Conservation (phyloP, 805 yeast genomes). For the Wickerhamomyces rabaulensis region DNA sequence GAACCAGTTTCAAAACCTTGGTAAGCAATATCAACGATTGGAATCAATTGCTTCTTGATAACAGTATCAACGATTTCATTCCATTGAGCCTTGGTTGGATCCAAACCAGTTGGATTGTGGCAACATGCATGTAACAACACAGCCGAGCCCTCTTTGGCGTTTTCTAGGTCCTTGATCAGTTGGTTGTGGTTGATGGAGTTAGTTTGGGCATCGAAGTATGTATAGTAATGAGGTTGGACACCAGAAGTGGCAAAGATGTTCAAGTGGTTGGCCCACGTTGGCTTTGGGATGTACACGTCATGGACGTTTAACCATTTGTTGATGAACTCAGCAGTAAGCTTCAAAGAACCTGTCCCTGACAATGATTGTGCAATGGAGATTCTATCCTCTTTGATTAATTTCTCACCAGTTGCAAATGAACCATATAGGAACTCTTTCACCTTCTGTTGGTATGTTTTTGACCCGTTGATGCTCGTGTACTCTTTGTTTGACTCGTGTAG, state of each 20-base stretch:
- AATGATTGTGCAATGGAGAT: constrained; percentile 83
- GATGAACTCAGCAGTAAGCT: constrained; percentile 78
- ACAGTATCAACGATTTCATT: constrained; percentile 61
- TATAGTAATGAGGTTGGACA: constrained; percentile 53
- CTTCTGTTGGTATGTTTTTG: constrained; percentile 55
- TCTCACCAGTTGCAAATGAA: constrained; percentile 51
- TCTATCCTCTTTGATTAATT: constrained; percentile 50
- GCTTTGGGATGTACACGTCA: constrained; percentile 67
- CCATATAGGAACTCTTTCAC: constrained; percentile 73
- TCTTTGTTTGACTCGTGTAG: constrained; percentile 57
- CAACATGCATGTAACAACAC: constrained; percentile 91
- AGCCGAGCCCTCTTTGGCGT: constrained; percentile 53
- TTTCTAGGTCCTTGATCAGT: constrained; percentile 51
- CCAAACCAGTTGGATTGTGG: constrained; percentile 96
- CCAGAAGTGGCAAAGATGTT: constrained; percentile 78
- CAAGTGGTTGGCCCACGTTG: constrained; percentile 93
- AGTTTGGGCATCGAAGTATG: constrained; percentile 60
- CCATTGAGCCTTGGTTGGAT: constrained; percentile 82
- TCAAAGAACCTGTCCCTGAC: constrained; percentile 93
- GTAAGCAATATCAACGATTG: constrained; percentile 89
- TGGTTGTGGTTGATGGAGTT: constrained; percentile 64
- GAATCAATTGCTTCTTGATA: constrained; percentile 55
- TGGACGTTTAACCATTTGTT: constrained; percentile 46
- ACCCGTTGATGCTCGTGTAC: constrained; percentile 83
- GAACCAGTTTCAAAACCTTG: constrained; percentile 93